Conservation (phyloP, 768 basidiomycete species). For the Boletus subparvulus region DNA sequence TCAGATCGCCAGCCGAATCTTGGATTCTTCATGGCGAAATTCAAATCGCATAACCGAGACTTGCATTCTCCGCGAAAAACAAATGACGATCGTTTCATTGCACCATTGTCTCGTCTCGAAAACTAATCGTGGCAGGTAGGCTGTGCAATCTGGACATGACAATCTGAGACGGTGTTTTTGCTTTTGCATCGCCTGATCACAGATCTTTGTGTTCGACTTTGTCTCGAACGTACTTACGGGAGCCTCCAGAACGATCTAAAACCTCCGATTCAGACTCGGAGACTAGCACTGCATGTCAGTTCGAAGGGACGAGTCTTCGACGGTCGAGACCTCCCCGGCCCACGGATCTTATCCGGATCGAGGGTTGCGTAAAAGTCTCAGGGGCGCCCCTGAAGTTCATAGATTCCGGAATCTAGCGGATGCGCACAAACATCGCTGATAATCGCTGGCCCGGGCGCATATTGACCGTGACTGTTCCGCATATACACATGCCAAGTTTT, state of each 20-base stretch:
- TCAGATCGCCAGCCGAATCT: not conserved
- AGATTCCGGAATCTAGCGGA: not conserved
- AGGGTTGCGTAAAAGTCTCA: conserved; percentile 5
- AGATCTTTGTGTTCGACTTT: not conserved
- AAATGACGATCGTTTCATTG: not conserved
- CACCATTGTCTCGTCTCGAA: not conserved
- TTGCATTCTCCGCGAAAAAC: not conserved
- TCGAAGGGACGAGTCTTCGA: not conserved
- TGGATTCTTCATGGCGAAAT: conserved; percentile 5
- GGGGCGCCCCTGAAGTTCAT: not conserved
- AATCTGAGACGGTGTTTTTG: not conserved
- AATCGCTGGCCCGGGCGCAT: not conserved
- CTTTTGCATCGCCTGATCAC: not conserved
- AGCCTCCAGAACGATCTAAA: not conserved
- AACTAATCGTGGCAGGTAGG: not conserved
- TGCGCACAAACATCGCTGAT: not conserved
- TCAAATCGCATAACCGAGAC: conserved; percentile 8
- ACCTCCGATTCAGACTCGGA: not conserved
- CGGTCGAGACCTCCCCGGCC: conserved; percentile 6
- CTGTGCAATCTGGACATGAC: not conserved
- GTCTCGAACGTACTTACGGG: not conserved
- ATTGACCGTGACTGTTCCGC: not conserved
- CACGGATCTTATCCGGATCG: conserved; percentile 14
- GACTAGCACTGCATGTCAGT: not conserved
- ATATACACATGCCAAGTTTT: not conserved